phyloP scores from a whole-genome alignment of 441 rosid species.

The Jatropha podagrica region DNA sequence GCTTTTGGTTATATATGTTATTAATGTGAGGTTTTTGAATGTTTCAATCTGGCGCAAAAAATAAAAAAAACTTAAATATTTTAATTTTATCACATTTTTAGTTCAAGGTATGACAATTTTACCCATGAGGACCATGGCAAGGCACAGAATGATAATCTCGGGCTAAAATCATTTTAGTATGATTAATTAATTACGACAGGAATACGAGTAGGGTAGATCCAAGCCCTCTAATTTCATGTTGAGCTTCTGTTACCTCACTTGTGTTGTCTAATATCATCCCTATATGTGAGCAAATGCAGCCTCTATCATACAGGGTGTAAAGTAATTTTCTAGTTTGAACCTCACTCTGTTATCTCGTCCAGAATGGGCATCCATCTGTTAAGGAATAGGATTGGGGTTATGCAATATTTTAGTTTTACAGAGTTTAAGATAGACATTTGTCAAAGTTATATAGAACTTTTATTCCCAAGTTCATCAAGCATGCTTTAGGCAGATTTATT shows the following conservation, averaged over 20 bases:
- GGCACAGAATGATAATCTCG: neutral
- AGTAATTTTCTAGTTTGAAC: neutral
- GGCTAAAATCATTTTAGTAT: neutral
- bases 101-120: neutral
- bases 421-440: neutral
- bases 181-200: neutral
- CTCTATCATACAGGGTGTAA: neutral
- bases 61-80: neutral
- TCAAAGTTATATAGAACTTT: neutral
- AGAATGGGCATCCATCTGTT: constrained; percentile 1
- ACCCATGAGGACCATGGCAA: neutral
- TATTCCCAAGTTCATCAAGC: neutral
- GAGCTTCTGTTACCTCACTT: neutral
- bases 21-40: neutral
- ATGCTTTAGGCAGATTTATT: neutral
- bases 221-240: neutral
- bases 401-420: neutral
- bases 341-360: neutral
- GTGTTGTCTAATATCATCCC: neutral
- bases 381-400: neutral
- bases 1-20: neutral
- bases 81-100: neutral
- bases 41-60: neutral
- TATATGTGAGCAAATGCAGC: neutral
- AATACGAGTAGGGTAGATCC: neutral